Evolutionary conservation across 176 grass and related monocot species (phyloP).

Genomic region (Alloteropsis semialata): DNA sequence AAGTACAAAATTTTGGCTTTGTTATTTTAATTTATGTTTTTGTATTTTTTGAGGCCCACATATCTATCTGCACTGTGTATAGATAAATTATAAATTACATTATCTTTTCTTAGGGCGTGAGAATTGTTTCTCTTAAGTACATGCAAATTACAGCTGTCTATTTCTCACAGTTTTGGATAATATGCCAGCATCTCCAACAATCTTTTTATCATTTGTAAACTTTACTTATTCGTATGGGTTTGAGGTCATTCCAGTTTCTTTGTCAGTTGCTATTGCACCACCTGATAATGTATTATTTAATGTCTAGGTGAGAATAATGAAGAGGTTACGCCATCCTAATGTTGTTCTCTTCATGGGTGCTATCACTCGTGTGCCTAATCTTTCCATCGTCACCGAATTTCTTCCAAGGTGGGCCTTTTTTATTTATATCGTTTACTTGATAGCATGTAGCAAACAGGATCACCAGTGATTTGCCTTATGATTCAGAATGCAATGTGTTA

Average conservation of each 20-base stretch:
- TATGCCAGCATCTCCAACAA: constrained; percentile 1
- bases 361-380: constrained; percentile 86
- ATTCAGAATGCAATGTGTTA: constrained; percentile 15
- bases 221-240: neutral
- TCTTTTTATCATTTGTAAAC: constrained; percentile 9
- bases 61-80: neutral
- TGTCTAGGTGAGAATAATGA: constrained; percentile 91
- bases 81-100: neutral
- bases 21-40: constrained; percentile 10
- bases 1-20: constrained; percentile 7
- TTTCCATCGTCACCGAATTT: constrained; percentile 98
- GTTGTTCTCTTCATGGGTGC: constrained; percentile 99
- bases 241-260: neutral
- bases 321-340: constrained; percentile 91
- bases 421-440: constrained; percentile 1
- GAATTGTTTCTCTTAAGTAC: constrained; percentile 2
- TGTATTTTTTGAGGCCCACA: neutral
- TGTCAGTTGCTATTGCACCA: neutral
- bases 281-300: constrained; percentile 23
- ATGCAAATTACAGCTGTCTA: constrained; percentile 5
- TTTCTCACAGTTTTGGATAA: constrained; percentile 1
- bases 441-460: constrained; percentile 2
- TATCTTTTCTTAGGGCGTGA: constrained; percentile 1
- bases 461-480: neutral
- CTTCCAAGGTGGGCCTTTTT: constrained; percentile 74